phyloP scores from a whole-genome alignment of 2,329 filamentous ascomycete genomes.

The Penicillium sp. region DNA sequence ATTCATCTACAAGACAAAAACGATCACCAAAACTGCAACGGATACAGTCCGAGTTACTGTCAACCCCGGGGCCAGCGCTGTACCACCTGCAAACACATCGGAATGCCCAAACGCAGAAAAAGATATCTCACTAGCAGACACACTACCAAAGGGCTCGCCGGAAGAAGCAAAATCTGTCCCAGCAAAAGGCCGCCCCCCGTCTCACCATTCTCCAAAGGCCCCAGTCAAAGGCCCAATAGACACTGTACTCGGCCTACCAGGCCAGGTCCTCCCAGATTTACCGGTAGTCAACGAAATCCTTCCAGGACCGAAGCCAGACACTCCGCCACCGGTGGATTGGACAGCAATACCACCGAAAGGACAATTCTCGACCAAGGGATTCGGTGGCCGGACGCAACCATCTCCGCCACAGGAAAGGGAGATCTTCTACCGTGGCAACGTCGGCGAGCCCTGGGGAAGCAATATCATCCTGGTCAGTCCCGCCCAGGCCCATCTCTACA shows the following conservation, averaged over 20 bases:
- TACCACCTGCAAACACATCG: not conserved
- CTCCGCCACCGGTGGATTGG: constrained; percentile 19
- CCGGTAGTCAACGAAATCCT: constrained; percentile 9
- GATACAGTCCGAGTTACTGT: constrained; percentile 15
- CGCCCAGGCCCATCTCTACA: constrained; percentile 30
- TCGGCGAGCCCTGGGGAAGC: constrained; percentile 40
- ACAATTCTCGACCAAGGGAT: constrained; percentile 25
- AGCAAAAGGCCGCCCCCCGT: not conserved
- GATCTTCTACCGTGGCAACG: constrained; percentile 35
- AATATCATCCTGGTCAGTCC: constrained; percentile 39
- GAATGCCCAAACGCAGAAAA: not conserved
- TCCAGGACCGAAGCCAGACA: constrained; percentile 6
- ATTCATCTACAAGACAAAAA: constrained; percentile 14
- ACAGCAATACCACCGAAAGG: constrained; percentile 21
- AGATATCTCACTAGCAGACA: not conserved
- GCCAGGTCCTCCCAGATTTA: constrained; percentile 10
- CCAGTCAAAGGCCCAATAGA: not conserved
- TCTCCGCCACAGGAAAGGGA: constrained; percentile 18
- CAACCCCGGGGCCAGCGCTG: not conserved
- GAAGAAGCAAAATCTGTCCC: constrained; percentile 6
- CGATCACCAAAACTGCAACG: constrained; percentile 6
- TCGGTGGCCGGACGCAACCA: constrained; percentile 30
- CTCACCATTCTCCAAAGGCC: not conserved
- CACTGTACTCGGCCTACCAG: constrained; percentile 5
- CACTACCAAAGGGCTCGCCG: not conserved